A percentile compares a stretch with the other conserved stretches of the same genome.
These are phyloP conservation scores for Neurospora sp. DNA, from an alignment of 495 filamentous ascomycete species.

Conservation along the genomic window DNA sequence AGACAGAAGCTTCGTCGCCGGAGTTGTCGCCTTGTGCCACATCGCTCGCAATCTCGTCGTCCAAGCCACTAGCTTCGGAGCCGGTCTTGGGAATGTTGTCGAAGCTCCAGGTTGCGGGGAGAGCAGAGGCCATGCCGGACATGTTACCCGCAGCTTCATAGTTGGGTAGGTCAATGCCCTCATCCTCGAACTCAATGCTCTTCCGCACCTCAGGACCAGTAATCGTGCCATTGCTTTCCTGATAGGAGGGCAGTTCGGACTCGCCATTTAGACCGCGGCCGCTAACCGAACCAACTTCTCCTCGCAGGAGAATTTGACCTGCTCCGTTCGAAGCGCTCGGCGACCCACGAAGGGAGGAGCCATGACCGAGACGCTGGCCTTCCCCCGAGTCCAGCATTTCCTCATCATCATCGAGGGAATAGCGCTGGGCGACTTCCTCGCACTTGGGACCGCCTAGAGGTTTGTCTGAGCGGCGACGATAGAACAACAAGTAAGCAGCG, in stretches of 20 bases:
- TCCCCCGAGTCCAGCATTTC: slow-evolving; percentile 58
- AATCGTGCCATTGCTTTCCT: background rate
- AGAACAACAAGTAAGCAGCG: slow-evolving; percentile 89
- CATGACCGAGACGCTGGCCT: slow-evolving; percentile 70
- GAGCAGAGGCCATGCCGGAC: slow-evolving; percentile 19
- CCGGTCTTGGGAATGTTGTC: slow-evolving; percentile 15
- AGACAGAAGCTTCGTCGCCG: slow-evolving; percentile 12
- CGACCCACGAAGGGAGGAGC: slow-evolving; percentile 76
- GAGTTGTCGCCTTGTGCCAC: slow-evolving; percentile 27
- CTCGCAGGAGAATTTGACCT: slow-evolving; percentile 61
- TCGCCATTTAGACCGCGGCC: slow-evolving; percentile 4
- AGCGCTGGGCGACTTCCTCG: slow-evolving; percentile 54
- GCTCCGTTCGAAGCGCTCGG: slow-evolving; percentile 72
- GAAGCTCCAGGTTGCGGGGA: slow-evolving; percentile 28
- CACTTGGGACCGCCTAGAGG: slow-evolving; percentile 71
- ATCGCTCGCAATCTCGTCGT: slow-evolving; percentile 28
- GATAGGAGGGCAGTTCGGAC: slow-evolving; percentile 13
- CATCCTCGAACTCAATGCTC: slow-evolving; percentile 31
- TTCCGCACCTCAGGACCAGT: slow-evolving; percentile 16
- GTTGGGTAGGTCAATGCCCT: slow-evolving; percentile 16
- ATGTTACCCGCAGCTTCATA: slow-evolving; percentile 16
- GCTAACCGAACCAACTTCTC: slow-evolving; percentile 47
- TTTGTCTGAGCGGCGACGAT: slow-evolving; percentile 67
- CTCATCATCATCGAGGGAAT: slow-evolving; percentile 33
- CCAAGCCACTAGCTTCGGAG: slow-evolving; percentile 6